Evolutionary conservation across 176 grass and related monocot genomes (phyloP), one percentile per base, ranked within the genome.

Genomic region (Tillandsia leiboldiana): DNA sequence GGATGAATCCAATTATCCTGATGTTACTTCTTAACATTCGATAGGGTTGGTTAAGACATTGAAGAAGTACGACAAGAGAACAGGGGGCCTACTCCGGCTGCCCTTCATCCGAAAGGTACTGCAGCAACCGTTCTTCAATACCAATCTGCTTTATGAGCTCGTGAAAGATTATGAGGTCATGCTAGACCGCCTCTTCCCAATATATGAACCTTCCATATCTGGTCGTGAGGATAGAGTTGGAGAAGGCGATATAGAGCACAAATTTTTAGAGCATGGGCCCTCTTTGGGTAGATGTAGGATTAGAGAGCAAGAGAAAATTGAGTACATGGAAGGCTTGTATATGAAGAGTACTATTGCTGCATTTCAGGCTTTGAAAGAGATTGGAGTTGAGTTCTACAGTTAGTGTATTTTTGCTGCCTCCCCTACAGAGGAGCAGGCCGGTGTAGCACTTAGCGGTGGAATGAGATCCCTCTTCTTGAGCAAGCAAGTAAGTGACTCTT

Each of bases 11-110:
- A 42, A 42, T 5, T 42, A n/a, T 61, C 15, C 56, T 61, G 56
- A 61, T 61, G 56, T 61, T 61, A 10, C 7, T 64, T 53, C 9
- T 71, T 17, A 88, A 50, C 13, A 9, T 59, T 78, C 73, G 59
- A 48, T 80, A 93, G 95, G 90, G 71, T 72, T 99, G 52, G 95
- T 90, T 52, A 99, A 99, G 61, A 99, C 94, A 72, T 87, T 99
- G 27, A 99, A 99, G 77, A 99, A 99, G 70, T 90, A 99, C 71
- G 95, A 99, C 51, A 99, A 99, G 72, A 93, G 82, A 78, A 99
- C 95, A 26, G 90, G 95, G 66, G 90, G 90, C 10, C 80, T 99
- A 56, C 86, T 94, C 33, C 82, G 90, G 22, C 78, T 90, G 62
- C 87, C 95, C 9, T 94, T 93, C 50, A 99, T 90, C 67, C 95